phyloP scores from a whole-genome alignment of 2,329 filamentous ascomycete genomes.

The Colletotrichum destructivum region DNA sequence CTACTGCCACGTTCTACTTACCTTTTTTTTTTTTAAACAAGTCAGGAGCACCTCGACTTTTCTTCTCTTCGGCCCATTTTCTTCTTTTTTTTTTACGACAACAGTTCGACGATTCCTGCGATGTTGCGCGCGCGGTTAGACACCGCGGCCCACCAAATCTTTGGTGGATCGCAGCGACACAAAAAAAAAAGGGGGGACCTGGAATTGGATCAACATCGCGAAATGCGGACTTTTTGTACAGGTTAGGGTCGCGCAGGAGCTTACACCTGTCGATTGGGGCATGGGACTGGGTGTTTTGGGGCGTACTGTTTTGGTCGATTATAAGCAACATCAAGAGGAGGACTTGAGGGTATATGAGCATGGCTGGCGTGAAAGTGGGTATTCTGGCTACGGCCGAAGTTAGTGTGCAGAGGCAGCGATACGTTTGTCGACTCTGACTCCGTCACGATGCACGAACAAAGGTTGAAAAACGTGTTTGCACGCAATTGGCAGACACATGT shows the following conservation, averaged over 20 bases:
- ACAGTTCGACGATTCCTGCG: slow-evolving; percentile 7
- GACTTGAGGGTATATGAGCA: slow-evolving; percentile 24
- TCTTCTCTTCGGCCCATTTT: neutral
- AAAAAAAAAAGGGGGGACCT: slow-evolving; percentile 4
- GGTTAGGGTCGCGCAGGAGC: slow-evolving; percentile 9
- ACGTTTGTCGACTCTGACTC: neutral
- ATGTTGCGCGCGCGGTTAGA: slow-evolving; percentile 18
- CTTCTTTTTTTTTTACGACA: slow-evolving; percentile 7
- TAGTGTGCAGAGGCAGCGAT: slow-evolving; percentile 1
- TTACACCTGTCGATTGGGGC: slow-evolving; percentile 34
- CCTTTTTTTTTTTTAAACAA: neutral
- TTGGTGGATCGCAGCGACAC: neutral
- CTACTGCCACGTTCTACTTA: neutral
- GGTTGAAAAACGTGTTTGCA: neutral
- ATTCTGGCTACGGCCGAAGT: slow-evolving; percentile 30
- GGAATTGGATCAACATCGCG: neutral
- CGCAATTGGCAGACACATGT: neutral
- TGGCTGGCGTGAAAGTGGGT: slow-evolving; percentile 3
- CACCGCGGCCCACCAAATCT: slow-evolving; percentile 15
- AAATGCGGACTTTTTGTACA: slow-evolving; percentile 19
- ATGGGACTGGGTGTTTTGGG: slow-evolving; percentile 33
- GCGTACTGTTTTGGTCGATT: neutral
- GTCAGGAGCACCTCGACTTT: slow-evolving; percentile 15
- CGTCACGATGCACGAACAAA: slow-evolving; percentile 17
- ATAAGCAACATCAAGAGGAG: slow-evolving; percentile 33